A percentile compares a stretch with the other conserved stretches of the same genome.
These are phyloP conservation scores for Phaeophleospora eucalypticola DNA, from an alignment of 2,329 filamentous ascomycete genomes.

Conservation along the genomic window DNA sequence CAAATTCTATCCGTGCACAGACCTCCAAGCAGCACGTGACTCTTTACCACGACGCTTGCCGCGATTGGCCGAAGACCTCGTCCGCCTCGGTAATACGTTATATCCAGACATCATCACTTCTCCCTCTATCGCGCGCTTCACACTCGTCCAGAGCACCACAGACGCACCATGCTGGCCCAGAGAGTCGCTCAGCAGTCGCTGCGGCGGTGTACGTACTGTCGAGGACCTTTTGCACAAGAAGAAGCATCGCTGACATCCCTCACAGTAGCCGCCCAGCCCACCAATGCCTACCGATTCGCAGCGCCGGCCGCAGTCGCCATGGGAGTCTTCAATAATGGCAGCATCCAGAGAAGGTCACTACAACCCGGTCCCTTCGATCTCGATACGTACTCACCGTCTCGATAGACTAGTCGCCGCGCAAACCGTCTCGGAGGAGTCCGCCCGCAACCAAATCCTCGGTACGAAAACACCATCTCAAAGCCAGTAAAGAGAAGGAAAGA, in stretches of 20 bases:
- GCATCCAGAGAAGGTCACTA: slow-evolving; percentile 44
- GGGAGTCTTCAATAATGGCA: slow-evolving; percentile 32
- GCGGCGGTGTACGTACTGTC: slow-evolving; percentile 24
- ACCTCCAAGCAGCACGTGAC: not conserved
- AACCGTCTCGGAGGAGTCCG: slow-evolving; percentile 51
- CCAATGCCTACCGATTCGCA: slow-evolving; percentile 42
- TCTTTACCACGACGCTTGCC: not conserved
- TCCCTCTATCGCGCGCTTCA: slow-evolving; percentile 10
- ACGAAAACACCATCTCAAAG: not conserved
- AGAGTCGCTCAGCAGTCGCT: slow-evolving; percentile 43
- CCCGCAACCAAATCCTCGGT: slow-evolving; percentile 61
- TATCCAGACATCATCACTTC: slow-evolving; percentile 26
- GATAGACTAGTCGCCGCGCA: slow-evolving; percentile 51
- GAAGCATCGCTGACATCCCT: not conserved
- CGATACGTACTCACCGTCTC: not conserved
- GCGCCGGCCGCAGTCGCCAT: slow-evolving; percentile 42
- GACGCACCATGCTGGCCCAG: slow-evolving; percentile 42
- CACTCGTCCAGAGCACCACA: slow-evolving; percentile 1
- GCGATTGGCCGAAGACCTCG: slow-evolving; percentile 3
- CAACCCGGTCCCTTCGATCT: slow-evolving; percentile 4
- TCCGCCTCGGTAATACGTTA: not conserved
- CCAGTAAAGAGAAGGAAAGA: not conserved
- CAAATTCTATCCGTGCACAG: not conserved
- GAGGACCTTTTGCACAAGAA: not conserved
- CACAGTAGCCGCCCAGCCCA: slow-evolving; percentile 42